These are phyloP conservation scores for Citrus inodora DNA, from an alignment of 345 rosid genomes.

Conservation along the genomic window DNA sequence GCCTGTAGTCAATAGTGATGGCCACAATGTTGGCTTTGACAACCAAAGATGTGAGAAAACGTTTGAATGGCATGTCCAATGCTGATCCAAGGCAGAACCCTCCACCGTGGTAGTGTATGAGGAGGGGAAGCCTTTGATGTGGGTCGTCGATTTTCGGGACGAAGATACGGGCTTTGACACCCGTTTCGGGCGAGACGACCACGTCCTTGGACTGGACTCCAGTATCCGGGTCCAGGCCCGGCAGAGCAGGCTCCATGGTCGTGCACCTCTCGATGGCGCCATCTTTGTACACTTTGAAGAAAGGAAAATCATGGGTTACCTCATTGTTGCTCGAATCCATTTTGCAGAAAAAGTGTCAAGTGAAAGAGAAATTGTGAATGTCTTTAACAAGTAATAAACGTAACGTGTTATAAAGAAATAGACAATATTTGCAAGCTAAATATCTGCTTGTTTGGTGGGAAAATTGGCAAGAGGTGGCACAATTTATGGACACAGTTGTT, in stretches of 20 bases:
- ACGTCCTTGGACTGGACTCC: slow-evolving; percentile 35
- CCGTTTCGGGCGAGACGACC: slow-evolving; percentile 9
- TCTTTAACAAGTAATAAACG: too few species aligned
- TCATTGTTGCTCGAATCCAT: slow-evolving; percentile 26
- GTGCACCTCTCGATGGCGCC: slow-evolving; percentile 29
- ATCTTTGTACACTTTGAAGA: slow-evolving; percentile 38
- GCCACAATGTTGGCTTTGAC: slow-evolving; percentile 32
- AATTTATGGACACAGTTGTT: too few species aligned
- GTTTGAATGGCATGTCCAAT: slow-evolving; percentile 13
- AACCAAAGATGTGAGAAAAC: slow-evolving; percentile 9
- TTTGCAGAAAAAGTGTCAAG: not conserved
- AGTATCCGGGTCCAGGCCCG: slow-evolving; percentile 24
- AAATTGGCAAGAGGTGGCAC: too few species aligned
- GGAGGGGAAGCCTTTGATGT: slow-evolving; percentile 33
- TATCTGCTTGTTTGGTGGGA: too few species aligned
- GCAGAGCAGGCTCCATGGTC: not conserved
- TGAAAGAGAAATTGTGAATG: too few species aligned
- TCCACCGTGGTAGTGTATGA: slow-evolving; percentile 55
- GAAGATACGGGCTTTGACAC: slow-evolving; percentile 30
- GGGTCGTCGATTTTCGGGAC: slow-evolving; percentile 13
- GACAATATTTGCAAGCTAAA: too few species aligned
- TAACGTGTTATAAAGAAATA: too few species aligned
- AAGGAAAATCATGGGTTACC: slow-evolving; percentile 28
- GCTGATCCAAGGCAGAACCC: slow-evolving; percentile 46
- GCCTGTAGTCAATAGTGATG: slow-evolving; percentile 49